Conservation (phyloP, 2,329 filamentous ascomycete species). For the Dothistroma septosporum region DNA sequence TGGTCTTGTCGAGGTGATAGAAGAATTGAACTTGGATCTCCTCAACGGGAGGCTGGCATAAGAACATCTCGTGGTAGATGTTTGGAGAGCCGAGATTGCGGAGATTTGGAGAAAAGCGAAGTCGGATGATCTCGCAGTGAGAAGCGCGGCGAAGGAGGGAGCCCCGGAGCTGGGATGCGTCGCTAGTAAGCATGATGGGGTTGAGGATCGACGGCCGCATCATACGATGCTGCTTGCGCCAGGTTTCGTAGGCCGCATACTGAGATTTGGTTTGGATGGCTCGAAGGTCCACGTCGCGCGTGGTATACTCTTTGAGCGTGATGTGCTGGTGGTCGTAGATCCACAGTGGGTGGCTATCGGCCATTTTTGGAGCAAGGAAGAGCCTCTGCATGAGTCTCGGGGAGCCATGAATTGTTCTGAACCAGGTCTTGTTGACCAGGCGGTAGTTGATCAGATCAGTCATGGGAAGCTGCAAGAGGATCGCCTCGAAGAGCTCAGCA, state of each 20-base stretch:
- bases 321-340: not conserved
- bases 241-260: not conserved
- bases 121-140: not conserved
- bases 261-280: not conserved
- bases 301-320: not conserved
- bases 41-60: not conserved
- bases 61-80: not conserved
- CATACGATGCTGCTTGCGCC: not conserved
- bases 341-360: not conserved
- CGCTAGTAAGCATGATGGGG: not conserved
- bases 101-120: not conserved
- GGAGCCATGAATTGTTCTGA: slow-evolving; percentile 6
- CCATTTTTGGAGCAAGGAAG: slow-evolving; percentile 6
- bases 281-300: not conserved
- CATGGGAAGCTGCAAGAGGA: slow-evolving; percentile 16
- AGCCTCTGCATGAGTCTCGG: not conserved
- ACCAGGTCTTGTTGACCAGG: slow-evolving; percentile 23
- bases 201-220: not conserved
- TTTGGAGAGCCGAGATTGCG: not conserved
- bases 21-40: not conserved
- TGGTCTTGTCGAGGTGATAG: not conserved
- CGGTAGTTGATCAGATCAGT: slow-evolving; percentile 11
- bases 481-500: slow-evolving; percentile 18
- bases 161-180: not conserved
- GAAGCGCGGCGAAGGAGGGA: not conserved